Percentiles rank a stretch among this genome's conserved stretches.
phyloP scores from a whole-genome alignment of 1,284 basidiomycete species.

The Leccinum colubrinum region DNA sequence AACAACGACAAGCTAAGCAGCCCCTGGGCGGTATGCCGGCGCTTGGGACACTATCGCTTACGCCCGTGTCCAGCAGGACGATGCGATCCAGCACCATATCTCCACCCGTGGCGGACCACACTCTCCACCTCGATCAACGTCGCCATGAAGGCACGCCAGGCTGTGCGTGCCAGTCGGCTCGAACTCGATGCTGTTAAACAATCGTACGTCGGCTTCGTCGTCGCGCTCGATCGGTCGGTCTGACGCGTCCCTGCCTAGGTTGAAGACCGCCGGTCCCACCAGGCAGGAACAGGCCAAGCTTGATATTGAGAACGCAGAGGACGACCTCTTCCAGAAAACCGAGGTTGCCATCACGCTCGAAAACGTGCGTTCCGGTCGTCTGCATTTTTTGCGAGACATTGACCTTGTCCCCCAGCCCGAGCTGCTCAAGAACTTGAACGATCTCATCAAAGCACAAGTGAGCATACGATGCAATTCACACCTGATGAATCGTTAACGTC shows the following conservation, averaged over 20 bases:
- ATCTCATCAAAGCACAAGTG: constrained; percentile 87
- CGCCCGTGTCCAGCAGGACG: too few relatives aligned
- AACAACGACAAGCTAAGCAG: too few relatives aligned
- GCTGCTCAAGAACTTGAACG: constrained; percentile 90
- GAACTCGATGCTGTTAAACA: constrained; percentile 76
- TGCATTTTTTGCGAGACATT: neutral
- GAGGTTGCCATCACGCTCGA: constrained; percentile 97
- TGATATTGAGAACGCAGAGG: constrained; percentile 94
- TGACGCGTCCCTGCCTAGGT: constrained; percentile 38
- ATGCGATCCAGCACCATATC: constrained; percentile 49
- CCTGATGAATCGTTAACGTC: neutral
- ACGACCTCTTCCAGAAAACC: constrained; percentile 95
- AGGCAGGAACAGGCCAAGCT: constrained; percentile 87
- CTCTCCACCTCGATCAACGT: constrained; percentile 79
- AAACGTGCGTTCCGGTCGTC: constrained; percentile 61
- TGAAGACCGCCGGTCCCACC: constrained; percentile 73
- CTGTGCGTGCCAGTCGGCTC: constrained; percentile 80
- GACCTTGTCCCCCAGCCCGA: constrained; percentile 69
- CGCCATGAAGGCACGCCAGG: constrained; percentile 87
- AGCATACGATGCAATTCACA: neutral
- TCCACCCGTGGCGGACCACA: constrained; percentile 91
- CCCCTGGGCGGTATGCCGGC: too few relatives aligned
- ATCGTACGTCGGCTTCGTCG: constrained; percentile 37
- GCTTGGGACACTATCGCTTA: too few relatives aligned
- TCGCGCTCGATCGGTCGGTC: neutral